Base-by-base conservation (phyloP, 441 rosid genomes). In the Croton laevigatus region DNA sequence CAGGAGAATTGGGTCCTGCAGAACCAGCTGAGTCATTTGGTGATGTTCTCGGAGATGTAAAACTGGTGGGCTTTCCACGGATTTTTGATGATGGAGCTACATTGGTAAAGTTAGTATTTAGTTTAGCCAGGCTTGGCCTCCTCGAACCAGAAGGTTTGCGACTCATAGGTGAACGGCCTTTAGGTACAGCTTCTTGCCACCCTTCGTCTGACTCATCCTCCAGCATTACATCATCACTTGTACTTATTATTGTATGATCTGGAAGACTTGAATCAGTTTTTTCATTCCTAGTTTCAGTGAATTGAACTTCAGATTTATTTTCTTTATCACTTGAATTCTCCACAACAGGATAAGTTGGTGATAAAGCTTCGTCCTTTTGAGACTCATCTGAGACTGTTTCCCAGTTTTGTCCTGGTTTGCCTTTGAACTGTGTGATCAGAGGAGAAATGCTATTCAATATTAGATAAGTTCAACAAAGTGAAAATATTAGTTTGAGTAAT, bases 101-200 rank as follows among this genome's bases (percentile, higher is more conserved):
- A 71, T 87, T 93, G 79, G 82, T 84, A 72, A 93, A 96, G 88
- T 88, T 93, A 12, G 99, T 96, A 75, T 90, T 93, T 64, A 96
- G 82, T 84, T 93, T 96, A 58, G 91, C 96, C 37, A 96, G 83
- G 79, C 89, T 91, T 64, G 97, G 97, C 72, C 94, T 91, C 81
- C 82, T 88, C 63, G 91, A 85, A 78, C 84, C 80, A 66, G 88
- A 82, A 73, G 84, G 78, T 79, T 89, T 90, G 70, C 94, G 91
- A 79, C 82, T 81, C 62, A 91, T 73, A 61, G 86, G 95, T 72
- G 88, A 81, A 58, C 98, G 97, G 34, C 86, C 80, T 78, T 87
- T 86, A 3, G 84, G 76, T 59, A 76, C 81, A 57, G 95, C 95
- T 78, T 86, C 90, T 82, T 87, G 92, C 95, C 95, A 87, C 38